Base-by-base conservation (phyloP, 345 rosid genomes). In the Murraya koenigii region DNA sequence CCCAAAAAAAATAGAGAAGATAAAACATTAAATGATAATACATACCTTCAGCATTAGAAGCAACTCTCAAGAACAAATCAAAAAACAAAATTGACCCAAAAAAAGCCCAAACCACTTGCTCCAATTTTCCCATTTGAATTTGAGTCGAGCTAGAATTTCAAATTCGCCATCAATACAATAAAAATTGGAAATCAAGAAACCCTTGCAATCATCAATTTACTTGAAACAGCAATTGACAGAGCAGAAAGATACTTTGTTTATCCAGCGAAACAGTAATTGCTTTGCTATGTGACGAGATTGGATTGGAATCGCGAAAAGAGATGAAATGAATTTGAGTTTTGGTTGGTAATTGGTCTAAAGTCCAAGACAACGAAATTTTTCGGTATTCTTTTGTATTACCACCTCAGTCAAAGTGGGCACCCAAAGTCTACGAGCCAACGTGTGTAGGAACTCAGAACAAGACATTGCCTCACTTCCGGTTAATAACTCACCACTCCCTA, bases 11-110 rank as follows among this genome's bases (percentile, higher is more conserved):
- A 7, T 28, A 66, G 39, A 10, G 49, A 11, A 67, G 41, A 54
- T 26, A 23, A 61, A 56, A 23, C 60, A 23, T 44, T 44, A 36
- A 26, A 73, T 44, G 71, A 58, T 25, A 20, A 20, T 33, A 13
- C 76, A 32, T 44, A 94, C 97, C 98, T 90, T 94, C 98, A 11
- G 85, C 82, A 87, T 94, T 94, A 70, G 90, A 88, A 3, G 89
- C 44, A 54, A 85, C 90, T 78, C 88, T 84, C 70, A 81, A 77
- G 75, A 88, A 75, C 77, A 87, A 82, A 78, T 78, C 82, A 69
- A 85, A 81, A 75, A 87, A 83, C 62, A 89, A 77, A 83, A 89
- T 71, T 32, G 89, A 72, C 80, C 86, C 83, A 25, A 87, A 75
- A 74, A 83, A 80, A 68, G 82, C 79, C 79, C 84, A 85, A 72